Base-by-base conservation (phyloP, 306 rosid species). In the Myrica gale region DNA sequence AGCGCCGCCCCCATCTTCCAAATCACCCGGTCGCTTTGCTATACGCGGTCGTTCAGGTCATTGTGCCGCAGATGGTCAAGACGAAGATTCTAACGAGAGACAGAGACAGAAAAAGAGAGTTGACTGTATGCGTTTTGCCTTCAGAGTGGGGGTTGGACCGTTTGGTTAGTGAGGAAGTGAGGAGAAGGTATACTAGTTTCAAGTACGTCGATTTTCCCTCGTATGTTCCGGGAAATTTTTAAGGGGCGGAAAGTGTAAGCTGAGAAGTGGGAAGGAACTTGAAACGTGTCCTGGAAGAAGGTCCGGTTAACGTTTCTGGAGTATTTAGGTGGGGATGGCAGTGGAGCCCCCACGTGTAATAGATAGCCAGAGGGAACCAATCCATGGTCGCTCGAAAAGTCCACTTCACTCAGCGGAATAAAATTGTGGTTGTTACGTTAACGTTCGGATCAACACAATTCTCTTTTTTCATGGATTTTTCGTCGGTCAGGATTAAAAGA, bases 1-100 rank as follows among this genome's bases (percentile, higher is more conserved):
- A 89, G 87, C 82, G 96, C 85, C 46, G 97, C 86, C 73, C 97
- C 98, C 97, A 94, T 89, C 65, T 61, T 62, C 70, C 2, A 32
- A 32, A 32, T 32, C 46, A 41, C 70, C 46, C 23, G 8, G 12
- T 41, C 48, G 8, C 48, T 37, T 21, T 1, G 15, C 68, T 12
- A 2, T 13, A 16, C 45, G 46, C 10, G 1, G 4, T 60, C 66
- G 66, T 60, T 60, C 13, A 60, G 16, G 43, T 60, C 66, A 60
- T 60, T 15, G 41, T 26, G 13, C 21, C 37, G 15, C 39, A 10
- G 4, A 47, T 0, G 15, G 15, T 48, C 10, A 48, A 48, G 53
- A 48, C 0, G 16, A 48, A 47, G 13, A 9, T 47, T 47, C 51
- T 32, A 32, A 32, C 3, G 37, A 32, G 37, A 32, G 37, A 32